Base-by-base conservation (phyloP, 164 flowering plant genomes). In the Vitis cinerea region DNA sequence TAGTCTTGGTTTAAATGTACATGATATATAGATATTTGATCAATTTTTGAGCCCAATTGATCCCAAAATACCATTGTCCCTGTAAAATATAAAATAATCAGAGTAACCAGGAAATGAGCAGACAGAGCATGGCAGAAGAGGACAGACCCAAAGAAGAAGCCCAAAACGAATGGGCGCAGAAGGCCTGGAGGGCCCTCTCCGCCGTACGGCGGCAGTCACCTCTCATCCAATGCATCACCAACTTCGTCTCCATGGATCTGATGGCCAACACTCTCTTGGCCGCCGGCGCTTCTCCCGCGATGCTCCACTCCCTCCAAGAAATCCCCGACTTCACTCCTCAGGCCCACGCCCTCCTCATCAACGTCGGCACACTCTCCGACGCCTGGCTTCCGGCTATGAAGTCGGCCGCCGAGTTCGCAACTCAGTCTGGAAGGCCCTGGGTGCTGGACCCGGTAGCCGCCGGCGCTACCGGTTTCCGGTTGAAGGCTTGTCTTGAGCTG, bases 371-470 rank as follows among this genome's bases (percentile, higher is more conserved):
- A 2, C 89, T 94, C 70, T 72, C 93, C 13, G 73, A 85, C 0
- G 81, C 76, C 67, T 92, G 95, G 97, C 59, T 94, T 1, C 88
- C 91, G 49, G 85, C 91, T 11, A 92, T 92, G 97, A 87, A 83
- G 75, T 44, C 76, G 14, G 95, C 99, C 3, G 93, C 90, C 8
- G 62, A 64, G 49, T 11, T 81, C 1, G 89, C 90, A 2, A 63
- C 52, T 4, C 61, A 67, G 62, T 16, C 31, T 17, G 79, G 81
- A 0, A 89, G 67, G 75, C 96, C 98, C 0, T 95, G 99, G 99
- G 91, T 95, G 60, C 92, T 95, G 15, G 99, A 95, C 71, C 99
- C 98, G 0, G 97, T 91, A 19, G 99, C 97, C 15, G 93, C 81
- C 56, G 90, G 92, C 0, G 91, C 90, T 29, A 84, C 94, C 4